These are phyloP conservation scores for Pythium oligandrum DNA, from an alignment of 352 stramenopile species.

Conservation along the genomic window DNA sequence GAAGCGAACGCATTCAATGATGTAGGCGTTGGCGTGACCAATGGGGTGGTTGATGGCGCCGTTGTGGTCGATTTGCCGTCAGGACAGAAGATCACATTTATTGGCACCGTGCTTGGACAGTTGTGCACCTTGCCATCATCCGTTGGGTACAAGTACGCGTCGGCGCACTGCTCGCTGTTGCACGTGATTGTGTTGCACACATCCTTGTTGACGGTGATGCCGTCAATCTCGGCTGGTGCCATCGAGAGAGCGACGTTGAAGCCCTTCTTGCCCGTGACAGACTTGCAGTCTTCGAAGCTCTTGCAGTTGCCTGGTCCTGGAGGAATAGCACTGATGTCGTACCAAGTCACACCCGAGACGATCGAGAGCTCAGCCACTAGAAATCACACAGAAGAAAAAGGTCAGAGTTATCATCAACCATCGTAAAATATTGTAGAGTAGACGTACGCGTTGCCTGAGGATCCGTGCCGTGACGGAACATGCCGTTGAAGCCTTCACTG, in stretches of 20 bases:
- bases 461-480: neutral
- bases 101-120: neutral
- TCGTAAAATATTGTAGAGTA: neutral
- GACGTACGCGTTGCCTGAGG: neutral
- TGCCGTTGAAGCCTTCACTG: neutral
- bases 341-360: neutral
- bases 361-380: neutral
- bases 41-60: conserved; percentile 7
- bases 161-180: neutral
- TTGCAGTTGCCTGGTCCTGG: neutral
- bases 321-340: neutral
- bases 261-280: neutral
- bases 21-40: neutral
- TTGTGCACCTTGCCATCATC: neutral
- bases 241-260: neutral
- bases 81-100: neutral
- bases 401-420: no score
- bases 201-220: neutral
- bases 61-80: neutral
- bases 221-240: no score
- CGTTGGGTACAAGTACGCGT: neutral
- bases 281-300: neutral
- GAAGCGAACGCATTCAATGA: conserved; percentile 7
- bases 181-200: neutral
- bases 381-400: no score